A percentile compares a stretch with the other conserved stretches of the same genome.
These are phyloP conservation scores for Coriolopsis trogii DNA, from an alignment of 1,284 basidiomycete species.

Conservation along the genomic window DNA sequence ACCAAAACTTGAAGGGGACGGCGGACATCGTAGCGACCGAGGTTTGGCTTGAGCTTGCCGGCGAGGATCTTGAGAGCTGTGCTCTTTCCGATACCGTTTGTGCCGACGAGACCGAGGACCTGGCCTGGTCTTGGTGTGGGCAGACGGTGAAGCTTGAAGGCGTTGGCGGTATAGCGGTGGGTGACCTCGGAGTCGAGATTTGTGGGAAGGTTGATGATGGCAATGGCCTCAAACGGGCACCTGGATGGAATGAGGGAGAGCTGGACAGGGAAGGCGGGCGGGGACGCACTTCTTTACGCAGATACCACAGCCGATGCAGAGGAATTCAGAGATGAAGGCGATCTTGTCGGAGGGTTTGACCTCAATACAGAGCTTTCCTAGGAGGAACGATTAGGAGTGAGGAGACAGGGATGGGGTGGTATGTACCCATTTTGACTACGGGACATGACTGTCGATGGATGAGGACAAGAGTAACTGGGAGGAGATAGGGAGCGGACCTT, in stretches of 20 bases:
- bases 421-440: slow-evolving; percentile 94
- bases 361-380: slow-evolving; percentile 96
- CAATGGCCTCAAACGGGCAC: slow-evolving; percentile 97
- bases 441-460: slow-evolving; percentile 77
- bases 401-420: not conserved
- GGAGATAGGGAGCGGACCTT: slow-evolving; percentile 55
- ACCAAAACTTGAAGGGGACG: not conserved
- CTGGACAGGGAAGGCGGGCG: not conserved
- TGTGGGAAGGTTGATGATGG: slow-evolving; percentile 96
- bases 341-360: slow-evolving; percentile 94
- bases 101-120: slow-evolving; percentile 94
- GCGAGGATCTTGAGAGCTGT: slow-evolving; percentile 95
- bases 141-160: slow-evolving; percentile 96
- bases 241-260: slow-evolving; percentile 43
- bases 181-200: slow-evolving; percentile 94
- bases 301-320: slow-evolving; percentile 98
- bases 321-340: slow-evolving; percentile 95
- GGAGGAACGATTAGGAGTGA: not conserved
- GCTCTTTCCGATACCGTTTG: slow-evolving; percentile 98
- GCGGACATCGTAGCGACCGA: slow-evolving; percentile 87
- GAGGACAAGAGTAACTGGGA: not conserved
- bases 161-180: slow-evolving; percentile 95
- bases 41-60: slow-evolving; percentile 93
- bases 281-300: slow-evolving; percentile 91
- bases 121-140: slow-evolving; percentile 95